A percentile compares a stretch with the other conserved stretches of the same genome.
Evolutionary conservation across 345 rosid species (phyloP).

Genomic region (Turritis glabra): DNA sequence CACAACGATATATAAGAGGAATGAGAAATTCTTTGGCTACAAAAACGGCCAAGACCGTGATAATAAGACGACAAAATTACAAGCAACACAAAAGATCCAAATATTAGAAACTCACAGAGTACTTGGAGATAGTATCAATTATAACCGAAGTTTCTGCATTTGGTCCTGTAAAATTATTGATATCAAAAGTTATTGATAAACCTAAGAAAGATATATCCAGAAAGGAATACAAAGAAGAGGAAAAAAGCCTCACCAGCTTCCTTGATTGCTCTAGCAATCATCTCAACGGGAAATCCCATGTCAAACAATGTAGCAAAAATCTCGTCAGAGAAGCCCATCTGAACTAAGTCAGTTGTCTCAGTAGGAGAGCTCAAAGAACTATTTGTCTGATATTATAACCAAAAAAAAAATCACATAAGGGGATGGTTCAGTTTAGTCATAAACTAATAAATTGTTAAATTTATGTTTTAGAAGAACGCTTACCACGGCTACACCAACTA

Average conservation of each 20-base stretch:
- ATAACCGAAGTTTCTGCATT: conserved; percentile 27
- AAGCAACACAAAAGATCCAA: background rate
- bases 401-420: background rate
- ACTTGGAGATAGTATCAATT: conserved; percentile 33
- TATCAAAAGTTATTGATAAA: background rate
- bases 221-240: background rate
- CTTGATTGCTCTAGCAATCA: conserved; percentile 32
- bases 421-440: background rate
- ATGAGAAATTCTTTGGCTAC: background rate
- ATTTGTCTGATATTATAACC: conserved; percentile 5
- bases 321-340: conserved; percentile 33
- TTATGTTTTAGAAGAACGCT: background rate
- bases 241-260: conserved; percentile 31
- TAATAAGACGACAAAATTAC: background rate
- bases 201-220: background rate
- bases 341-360: conserved; percentile 23
- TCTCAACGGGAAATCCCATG: conserved; percentile 30
- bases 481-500: background rate
- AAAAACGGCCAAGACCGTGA: background rate
- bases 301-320: conserved; percentile 28
- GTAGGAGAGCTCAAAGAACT: conserved; percentile 27
- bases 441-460: background rate
- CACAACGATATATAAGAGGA: conserved; percentile 1
- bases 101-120: conserved; percentile 18
- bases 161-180: conserved; percentile 18